Conservation (phyloP, 2,329 filamentous ascomycete species). For the Alternaria brassicae region DNA sequence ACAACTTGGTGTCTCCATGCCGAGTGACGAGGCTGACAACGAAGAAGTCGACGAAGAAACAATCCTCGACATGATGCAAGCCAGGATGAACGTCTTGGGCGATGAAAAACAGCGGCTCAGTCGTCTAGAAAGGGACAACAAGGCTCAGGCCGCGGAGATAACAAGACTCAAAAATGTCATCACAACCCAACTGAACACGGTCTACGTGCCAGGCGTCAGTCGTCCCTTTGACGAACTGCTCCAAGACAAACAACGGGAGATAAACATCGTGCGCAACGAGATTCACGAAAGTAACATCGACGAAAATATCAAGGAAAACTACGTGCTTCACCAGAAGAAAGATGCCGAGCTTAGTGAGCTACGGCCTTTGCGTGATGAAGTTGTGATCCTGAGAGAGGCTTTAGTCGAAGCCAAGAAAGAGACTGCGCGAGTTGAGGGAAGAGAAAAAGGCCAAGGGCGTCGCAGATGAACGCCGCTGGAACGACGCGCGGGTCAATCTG, state of each 20-base stretch:
- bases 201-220: not conserved
- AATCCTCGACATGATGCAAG: not conserved
- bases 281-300: not conserved
- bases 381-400: not conserved
- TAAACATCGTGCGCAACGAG: not conserved
- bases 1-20: not conserved
- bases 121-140: not conserved
- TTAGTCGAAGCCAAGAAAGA: not conserved
- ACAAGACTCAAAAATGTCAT: not conserved
- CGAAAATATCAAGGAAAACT: not conserved
- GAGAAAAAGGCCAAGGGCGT: slow-evolving; percentile 2
- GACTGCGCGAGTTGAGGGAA: not conserved
- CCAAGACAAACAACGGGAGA: not conserved
- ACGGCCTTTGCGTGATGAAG: not conserved
- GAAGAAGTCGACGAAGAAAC: not conserved
- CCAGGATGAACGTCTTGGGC: not conserved
- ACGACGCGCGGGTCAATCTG: not conserved
- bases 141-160: not conserved
- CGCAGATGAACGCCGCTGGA: slow-evolving; percentile 2
- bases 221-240: not conserved
- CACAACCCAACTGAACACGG: not conserved
- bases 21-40: not conserved
- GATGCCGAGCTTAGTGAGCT: not conserved
- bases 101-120: not conserved
- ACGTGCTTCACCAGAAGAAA: not conserved